A percentile compares a stretch with the other conserved stretches of the same genome.
Evolutionary conservation across 495 filamentous ascomycete genomes (phyloP).

Genomic region (Trichoderma reesei): DNA sequence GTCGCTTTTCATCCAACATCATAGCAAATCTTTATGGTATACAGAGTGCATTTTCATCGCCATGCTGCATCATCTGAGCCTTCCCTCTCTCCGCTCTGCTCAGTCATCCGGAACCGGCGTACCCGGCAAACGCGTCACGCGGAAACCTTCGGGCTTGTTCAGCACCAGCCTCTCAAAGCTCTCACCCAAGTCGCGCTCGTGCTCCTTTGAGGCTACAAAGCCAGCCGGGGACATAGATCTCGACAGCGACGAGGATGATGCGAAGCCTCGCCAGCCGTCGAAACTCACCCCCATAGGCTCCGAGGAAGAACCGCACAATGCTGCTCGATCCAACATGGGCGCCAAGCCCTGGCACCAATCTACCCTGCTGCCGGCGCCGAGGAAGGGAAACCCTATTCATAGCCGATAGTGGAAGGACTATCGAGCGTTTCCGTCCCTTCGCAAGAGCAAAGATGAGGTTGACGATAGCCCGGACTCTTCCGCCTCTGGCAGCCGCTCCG

Average conservation of each 20-base stretch:
- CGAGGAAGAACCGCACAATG: not conserved
- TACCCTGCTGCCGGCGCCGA: not conserved
- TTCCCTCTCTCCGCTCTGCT: not conserved
- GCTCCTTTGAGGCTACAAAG: not conserved
- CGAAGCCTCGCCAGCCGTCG: not conserved
- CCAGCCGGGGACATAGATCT: not conserved
- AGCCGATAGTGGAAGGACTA: not conserved
- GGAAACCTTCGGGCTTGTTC: not conserved
- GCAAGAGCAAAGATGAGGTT: not conserved
- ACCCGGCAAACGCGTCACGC: not conserved
- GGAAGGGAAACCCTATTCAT: not conserved
- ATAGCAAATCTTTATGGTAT: no score
- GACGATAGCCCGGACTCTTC: not conserved
- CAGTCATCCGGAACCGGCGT: not conserved
- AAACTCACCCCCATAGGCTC: not conserved
- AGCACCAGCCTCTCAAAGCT: not conserved
- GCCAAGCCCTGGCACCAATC: not conserved
- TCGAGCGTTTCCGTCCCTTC: not conserved
- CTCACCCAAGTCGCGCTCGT: not conserved
- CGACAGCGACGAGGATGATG: not conserved
- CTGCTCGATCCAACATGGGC: not conserved
- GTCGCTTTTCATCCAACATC: not conserved
- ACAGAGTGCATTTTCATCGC: no score
- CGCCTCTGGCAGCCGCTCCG: not conserved
- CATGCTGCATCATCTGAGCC: not conserved